A percentile compares a stretch with the other conserved stretches of the same genome.
phyloP scores from a whole-genome alignment of 2,329 filamentous ascomycete genomes.

The Calonectria hawksworthii region DNA sequence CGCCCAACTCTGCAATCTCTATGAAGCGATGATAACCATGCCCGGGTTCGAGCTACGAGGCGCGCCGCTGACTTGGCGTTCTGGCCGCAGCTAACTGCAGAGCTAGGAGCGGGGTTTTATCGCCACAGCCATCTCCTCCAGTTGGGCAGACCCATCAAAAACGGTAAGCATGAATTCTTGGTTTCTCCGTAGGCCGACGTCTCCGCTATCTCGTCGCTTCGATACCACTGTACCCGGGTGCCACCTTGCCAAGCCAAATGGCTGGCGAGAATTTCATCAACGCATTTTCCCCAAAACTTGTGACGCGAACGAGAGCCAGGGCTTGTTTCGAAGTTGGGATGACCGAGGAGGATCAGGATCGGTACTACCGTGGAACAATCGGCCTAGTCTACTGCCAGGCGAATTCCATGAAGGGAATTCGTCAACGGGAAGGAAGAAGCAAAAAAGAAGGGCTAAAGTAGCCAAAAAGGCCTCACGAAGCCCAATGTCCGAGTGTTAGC shows the following conservation, averaged over 20 bases:
- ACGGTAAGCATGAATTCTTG: conserved; percentile 8
- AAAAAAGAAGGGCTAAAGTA: background rate
- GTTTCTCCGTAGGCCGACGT: background rate
- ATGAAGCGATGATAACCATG: background rate
- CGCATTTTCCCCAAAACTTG: background rate
- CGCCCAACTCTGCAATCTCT: background rate
- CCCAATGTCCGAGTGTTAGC: background rate
- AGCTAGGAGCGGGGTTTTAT: background rate
- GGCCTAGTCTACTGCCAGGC: background rate
- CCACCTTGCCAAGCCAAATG: conserved; percentile 2
- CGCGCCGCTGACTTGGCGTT: background rate
- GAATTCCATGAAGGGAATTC: background rate
- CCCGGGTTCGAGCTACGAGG: background rate
- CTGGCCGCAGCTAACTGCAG: background rate
- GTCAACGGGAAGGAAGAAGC: background rate
- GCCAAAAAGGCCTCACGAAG: background rate
- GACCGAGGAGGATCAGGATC: background rate
- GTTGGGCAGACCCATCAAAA: conserved; percentile 1
- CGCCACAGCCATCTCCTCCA: background rate
- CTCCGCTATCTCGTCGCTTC: background rate
- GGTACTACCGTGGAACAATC: background rate
- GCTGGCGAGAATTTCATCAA: conserved; percentile 1
- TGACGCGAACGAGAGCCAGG: background rate
- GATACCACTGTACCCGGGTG: background rate
- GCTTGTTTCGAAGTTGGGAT: conserved; percentile 3